A percentile compares a stretch with the other conserved stretches of the same genome.
Evolutionary conservation across 768 basidiomycete genomes (phyloP).

Genomic region (Termitomyces heimii): DNA sequence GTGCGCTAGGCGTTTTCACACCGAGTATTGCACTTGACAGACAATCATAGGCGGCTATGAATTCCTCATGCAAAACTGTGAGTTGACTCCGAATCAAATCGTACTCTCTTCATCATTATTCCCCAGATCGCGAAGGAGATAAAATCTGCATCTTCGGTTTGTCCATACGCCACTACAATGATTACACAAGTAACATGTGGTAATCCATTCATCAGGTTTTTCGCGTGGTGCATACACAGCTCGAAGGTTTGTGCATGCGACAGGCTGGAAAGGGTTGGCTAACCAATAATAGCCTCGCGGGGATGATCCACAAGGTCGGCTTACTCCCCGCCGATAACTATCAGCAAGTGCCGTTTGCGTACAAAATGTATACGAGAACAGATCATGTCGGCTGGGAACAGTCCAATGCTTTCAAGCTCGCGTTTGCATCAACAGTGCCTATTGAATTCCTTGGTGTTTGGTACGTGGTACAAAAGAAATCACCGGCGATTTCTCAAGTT

Average conservation of each 20-base stretch:
- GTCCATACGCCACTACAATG: neutral
- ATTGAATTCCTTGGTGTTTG: constrained; percentile 59
- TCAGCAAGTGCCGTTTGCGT: constrained; percentile 60
- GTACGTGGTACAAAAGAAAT: constrained; percentile 21
- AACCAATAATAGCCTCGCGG: constrained; percentile 29
- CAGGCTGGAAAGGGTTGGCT: neutral
- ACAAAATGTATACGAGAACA: constrained; percentile 51
- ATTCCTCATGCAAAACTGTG: constrained; percentile 56
- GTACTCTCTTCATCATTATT: neutral
- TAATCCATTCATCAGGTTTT: constrained; percentile 30
- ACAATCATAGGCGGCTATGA: constrained; percentile 40
- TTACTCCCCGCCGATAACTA: constrained; percentile 39
- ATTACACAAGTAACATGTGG: neutral
- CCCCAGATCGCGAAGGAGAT: constrained; percentile 44
- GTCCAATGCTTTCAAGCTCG: constrained; percentile 48
- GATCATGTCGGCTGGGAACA: constrained; percentile 43
- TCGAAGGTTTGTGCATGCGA: constrained; percentile 28
- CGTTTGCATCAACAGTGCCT: constrained; percentile 45
- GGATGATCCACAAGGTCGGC: constrained; percentile 49
- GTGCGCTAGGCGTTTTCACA: constrained; percentile 19
- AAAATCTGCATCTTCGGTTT: constrained; percentile 57
- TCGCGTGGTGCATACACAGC: constrained; percentile 65
- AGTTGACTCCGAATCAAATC: neutral
- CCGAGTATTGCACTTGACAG: neutral
- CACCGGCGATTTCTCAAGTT: neutral